These are phyloP conservation scores for Penicillium sp. DNA, from an alignment of 2,329 filamentous ascomycete species.

Conservation along the genomic window DNA sequence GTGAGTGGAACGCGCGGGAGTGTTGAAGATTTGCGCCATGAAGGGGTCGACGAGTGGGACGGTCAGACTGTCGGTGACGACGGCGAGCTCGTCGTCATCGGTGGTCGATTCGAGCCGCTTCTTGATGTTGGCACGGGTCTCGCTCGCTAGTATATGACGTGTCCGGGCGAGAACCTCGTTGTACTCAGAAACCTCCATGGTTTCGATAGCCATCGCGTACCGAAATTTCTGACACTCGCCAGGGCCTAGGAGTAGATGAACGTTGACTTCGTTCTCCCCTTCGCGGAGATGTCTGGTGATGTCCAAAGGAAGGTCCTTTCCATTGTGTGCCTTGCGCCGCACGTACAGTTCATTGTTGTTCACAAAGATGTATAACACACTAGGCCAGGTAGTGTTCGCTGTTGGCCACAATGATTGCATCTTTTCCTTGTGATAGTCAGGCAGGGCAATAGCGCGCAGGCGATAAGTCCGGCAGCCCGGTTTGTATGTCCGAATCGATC, in stretches of 20 bases:
- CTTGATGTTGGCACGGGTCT: slow-evolving; percentile 65
- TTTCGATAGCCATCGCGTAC: slow-evolving; percentile 74
- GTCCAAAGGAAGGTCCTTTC: slow-evolving; percentile 77
- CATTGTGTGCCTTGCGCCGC: slow-evolving; percentile 73
- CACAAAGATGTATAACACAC: slow-evolving; percentile 69
- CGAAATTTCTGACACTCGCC: slow-evolving; percentile 40
- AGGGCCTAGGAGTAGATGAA: slow-evolving; percentile 55
- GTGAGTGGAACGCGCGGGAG: slow-evolving; percentile 71
- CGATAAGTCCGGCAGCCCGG: slow-evolving; percentile 68
- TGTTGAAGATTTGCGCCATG: slow-evolving; percentile 66
- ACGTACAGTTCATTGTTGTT: slow-evolving; percentile 66
- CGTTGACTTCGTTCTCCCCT: slow-evolving; percentile 67
- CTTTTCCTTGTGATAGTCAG: slow-evolving; percentile 37
- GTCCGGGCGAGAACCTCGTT: slow-evolving; percentile 48
- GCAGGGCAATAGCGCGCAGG: slow-evolving; percentile 67
- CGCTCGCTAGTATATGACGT: slow-evolving; percentile 50
- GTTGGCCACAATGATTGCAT: slow-evolving; percentile 65
- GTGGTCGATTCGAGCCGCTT: slow-evolving; percentile 51
- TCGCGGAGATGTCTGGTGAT: slow-evolving; percentile 65
- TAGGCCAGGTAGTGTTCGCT: slow-evolving; percentile 73
- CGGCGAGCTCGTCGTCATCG: slow-evolving; percentile 66
- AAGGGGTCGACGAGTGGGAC: slow-evolving; percentile 73
- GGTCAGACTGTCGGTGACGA: slow-evolving; percentile 63
- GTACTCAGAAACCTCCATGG: slow-evolving; percentile 62
- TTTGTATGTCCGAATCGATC: slow-evolving; percentile 43